phyloP scores from a whole-genome alignment of 1,139 yeast genomes.

The Candida gigantensis region DNA sequence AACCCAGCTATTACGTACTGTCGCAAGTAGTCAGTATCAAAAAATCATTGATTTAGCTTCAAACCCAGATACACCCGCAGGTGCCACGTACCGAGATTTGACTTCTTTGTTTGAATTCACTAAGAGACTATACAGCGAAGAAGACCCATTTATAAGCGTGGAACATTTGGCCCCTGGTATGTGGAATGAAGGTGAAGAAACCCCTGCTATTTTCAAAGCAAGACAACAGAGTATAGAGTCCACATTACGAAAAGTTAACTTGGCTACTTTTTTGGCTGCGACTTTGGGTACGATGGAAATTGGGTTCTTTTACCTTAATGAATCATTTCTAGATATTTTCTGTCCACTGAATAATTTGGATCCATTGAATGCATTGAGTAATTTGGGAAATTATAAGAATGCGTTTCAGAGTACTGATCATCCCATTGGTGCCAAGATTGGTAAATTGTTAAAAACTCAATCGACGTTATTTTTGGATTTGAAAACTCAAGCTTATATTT shows the following conservation, averaged over 20 bases:
- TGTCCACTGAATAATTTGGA: constrained; percentile 60
- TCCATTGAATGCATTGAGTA: constrained; percentile 42
- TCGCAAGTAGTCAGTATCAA: constrained; percentile 72
- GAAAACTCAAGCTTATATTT: constrained; percentile 92
- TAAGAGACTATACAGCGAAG: constrained; percentile 61
- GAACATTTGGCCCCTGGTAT: constrained; percentile 63
- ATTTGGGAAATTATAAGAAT: constrained; percentile 37
- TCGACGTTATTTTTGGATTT: constrained; percentile 79
- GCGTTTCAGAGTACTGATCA: constrained; percentile 31
- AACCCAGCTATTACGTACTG: constrained; percentile 66
- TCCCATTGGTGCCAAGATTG: constrained; percentile 41
- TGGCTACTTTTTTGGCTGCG: constrained; percentile 85
- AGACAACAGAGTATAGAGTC: constrained; percentile 67
- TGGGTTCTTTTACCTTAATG: constrained; percentile 84
- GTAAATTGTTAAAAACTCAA: constrained; percentile 74
- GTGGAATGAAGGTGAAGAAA: constrained; percentile 63
- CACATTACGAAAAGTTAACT: constrained; percentile 77
- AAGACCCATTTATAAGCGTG: constrained; percentile 66
- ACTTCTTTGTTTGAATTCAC: constrained; percentile 76
- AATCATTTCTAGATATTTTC: constrained; percentile 79
- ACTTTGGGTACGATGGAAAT: constrained; percentile 81
- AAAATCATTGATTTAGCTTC: constrained; percentile 72
- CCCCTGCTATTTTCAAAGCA: constrained; percentile 58
- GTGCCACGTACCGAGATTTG: constrained; percentile 72
- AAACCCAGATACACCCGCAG: constrained; percentile 69